Base-by-base conservation (phyloP, 805 yeast genomes). In the Yarrowia bubula region DNA sequence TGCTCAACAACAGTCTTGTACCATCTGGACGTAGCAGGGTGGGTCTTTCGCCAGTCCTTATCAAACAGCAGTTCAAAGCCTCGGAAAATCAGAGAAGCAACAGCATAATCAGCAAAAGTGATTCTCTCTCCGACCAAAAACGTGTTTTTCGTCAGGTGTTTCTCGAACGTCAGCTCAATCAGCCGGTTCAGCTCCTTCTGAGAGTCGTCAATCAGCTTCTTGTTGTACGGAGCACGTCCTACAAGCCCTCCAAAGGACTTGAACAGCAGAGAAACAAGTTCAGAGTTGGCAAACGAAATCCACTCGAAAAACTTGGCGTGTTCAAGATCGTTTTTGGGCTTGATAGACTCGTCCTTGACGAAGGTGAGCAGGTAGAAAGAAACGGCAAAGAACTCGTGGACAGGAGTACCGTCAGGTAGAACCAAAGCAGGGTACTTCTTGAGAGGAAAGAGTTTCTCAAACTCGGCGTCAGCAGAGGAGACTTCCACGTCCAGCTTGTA, bases 221-320 rank as follows among this genome's bases (percentile, higher is more conserved):
- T 88, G 88, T 89, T 87, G 87, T 84, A 90, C 69, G 96, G 92
- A 64, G 69, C 75, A 63, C 74, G 77, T 72, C 97, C 97, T 55
- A 77, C 72, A 65, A 88, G 74, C 70, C 91, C 88, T 67, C 75
- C 74, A 77, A 90, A 84, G 69, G 84, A 83, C 42, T 69, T 71
- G 66, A 83, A 82, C 62, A 81, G 71, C 66, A 77, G 71, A 53
- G 79, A 72, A 69, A 87, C 74, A 66, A 88, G 71, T 71, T 92
- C 97, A 71, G 83, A 72, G 81, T 88, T 90, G 75, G 86, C 81
- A 70, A 89, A 79, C 2, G 96, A 89, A 4, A 61, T 28, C 65
- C 65, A 61, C 38, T 61, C 15, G 31, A 47, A 48, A 33, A 61
- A 61, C 47, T 47, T 31, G 15, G 65, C 57, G 31, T 58, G 50